A percentile compares a stretch with the other conserved stretches of the same genome.
These are phyloP conservation scores for Hanseniaspora valbyensis DNA, from an alignment of 805 yeast genomes.

Conservation along the genomic window DNA sequence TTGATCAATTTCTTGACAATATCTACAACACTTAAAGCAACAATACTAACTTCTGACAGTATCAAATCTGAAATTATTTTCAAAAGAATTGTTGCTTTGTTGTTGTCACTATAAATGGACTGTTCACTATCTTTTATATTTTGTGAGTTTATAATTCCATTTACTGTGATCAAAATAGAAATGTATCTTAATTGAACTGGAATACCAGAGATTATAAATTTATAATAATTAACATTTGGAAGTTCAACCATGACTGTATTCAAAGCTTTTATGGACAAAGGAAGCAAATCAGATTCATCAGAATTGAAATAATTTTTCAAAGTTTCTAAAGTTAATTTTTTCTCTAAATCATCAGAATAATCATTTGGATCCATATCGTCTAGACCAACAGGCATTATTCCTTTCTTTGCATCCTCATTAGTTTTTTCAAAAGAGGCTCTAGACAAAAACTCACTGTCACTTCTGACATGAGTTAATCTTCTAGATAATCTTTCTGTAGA, in stretches of 20 bases:
- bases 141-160: constrained; percentile 23
- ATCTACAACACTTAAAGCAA: constrained; percentile 79
- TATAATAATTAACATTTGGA: constrained; percentile 38
- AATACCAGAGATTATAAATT: constrained; percentile 59
- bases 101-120: constrained; percentile 15
- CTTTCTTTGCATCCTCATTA: not conserved
- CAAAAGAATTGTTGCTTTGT: constrained; percentile 29
- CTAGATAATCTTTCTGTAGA: constrained; percentile 6
- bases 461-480: constrained; percentile 16
- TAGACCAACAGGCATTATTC: constrained; percentile 12
- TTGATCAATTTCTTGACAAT: constrained; percentile 48
- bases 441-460: constrained; percentile 12
- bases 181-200: constrained; percentile 71
- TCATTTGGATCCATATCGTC: constrained; percentile 19
- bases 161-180: constrained; percentile 41
- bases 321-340: constrained; percentile 31
- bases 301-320: constrained; percentile 56
- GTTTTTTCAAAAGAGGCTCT: constrained; percentile 19
- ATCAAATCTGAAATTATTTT: constrained; percentile 46
- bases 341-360: constrained; percentile 19
- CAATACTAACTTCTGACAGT: constrained; percentile 69
- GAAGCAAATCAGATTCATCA: constrained; percentile 48
- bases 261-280: constrained; percentile 44
- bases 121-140: constrained; percentile 14
- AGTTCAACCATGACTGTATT: constrained; percentile 34